Evolutionary conservation across 2,329 filamentous ascomycete species (phyloP).

Genomic region (Aspergillus neoniger): DNA sequence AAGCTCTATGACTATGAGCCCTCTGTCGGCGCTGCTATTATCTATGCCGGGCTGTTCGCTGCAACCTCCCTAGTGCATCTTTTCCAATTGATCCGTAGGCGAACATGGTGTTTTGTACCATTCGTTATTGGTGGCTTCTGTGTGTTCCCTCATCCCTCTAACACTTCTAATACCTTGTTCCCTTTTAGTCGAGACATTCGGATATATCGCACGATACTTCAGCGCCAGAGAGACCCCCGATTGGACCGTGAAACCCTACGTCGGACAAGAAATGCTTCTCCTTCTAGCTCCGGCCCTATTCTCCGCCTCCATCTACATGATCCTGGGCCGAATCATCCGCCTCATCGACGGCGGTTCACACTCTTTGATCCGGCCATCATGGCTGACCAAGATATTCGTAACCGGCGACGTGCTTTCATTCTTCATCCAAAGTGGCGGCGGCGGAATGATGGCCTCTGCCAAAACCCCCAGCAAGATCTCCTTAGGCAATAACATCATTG

Average conservation of each 20-base stretch:
- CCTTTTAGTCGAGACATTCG: not conserved
- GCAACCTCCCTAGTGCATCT: constrained; percentile 23
- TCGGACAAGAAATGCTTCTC: not conserved
- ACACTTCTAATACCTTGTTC: not conserved
- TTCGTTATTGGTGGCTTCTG: constrained; percentile 39
- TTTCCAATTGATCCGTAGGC: constrained; percentile 24
- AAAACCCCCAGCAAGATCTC: not conserved
- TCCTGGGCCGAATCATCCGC: not conserved
- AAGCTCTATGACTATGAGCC: constrained; percentile 27
- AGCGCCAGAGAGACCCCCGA: constrained; percentile 1
- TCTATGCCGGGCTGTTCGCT: constrained; percentile 28
- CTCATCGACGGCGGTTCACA: not conserved
- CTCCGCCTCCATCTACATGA: constrained; percentile 5
- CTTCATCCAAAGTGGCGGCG: constrained; percentile 4
- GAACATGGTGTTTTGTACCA: constrained; percentile 32
- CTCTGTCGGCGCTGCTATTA: constrained; percentile 26
- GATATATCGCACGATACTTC: not conserved
- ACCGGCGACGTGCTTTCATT: constrained; percentile 3
- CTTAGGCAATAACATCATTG: not conserved
- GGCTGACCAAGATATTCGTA: constrained; percentile 1
- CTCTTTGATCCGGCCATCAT: not conserved
- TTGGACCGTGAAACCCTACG: constrained; percentile 1
- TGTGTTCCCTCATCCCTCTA: constrained; percentile 23
- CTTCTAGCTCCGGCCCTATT: constrained; percentile 2
- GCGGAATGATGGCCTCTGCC: not conserved